Conservation (phyloP, 306 rosid genomes). For the Dalbergia oliveri region DNA sequence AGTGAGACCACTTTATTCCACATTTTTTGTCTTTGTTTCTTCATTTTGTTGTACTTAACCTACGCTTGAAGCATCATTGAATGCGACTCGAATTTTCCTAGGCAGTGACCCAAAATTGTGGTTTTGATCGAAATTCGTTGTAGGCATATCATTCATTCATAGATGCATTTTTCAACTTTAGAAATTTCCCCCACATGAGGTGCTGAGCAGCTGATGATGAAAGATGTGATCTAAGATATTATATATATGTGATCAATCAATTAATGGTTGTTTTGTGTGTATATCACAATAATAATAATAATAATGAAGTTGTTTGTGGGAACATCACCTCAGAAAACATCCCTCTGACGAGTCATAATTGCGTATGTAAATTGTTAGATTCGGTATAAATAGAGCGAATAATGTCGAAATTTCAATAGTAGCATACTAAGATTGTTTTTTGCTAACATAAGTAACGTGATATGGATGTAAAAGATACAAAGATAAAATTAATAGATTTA, state of each 20-base stretch:
- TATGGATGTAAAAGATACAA: too few species aligned
- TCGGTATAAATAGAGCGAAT: neutral
- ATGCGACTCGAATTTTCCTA: conserved; percentile 32
- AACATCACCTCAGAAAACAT: conserved; percentile 29
- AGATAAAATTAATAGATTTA: too few species aligned
- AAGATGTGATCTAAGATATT: conserved; percentile 41
- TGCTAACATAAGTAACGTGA: too few species aligned
- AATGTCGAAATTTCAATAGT: neutral
- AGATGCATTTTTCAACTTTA: conserved; percentile 36
- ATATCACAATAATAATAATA: neutral
- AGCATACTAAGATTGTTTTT: too few species aligned
- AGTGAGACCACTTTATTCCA: conserved; percentile 31
- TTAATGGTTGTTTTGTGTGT: neutral
- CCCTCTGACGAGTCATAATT: neutral
- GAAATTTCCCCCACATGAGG: neutral
- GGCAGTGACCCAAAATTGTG: neutral
- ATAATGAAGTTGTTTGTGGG: neutral
- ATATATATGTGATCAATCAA: neutral
- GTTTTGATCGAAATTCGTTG: conserved; percentile 25
- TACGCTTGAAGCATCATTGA: conserved; percentile 18
- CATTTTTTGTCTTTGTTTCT: neutral
- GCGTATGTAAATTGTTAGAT: neutral
- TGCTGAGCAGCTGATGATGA: conserved; percentile 31
- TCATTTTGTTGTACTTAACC: conserved; percentile 17
- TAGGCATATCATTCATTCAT: conserved; percentile 20